Percentiles rank a stretch among this genome's conserved stretches.
Conservation (phyloP, 805 yeast genomes). For the Saccharomycopsis vini region DNA sequence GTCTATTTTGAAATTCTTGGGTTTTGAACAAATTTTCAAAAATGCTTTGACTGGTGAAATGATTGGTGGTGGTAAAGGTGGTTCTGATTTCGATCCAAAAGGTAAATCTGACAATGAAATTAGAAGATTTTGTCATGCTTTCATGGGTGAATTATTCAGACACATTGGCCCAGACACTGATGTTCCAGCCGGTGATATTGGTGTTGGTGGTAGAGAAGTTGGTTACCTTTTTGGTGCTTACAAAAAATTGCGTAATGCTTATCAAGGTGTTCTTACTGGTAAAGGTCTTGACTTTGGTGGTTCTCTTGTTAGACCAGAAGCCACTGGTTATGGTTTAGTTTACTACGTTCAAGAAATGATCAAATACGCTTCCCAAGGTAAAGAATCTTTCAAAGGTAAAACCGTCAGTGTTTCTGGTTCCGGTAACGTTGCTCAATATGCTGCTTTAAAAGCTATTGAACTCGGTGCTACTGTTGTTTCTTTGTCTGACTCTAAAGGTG, state of each 20-base stretch:
- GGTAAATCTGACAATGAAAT: slow-evolving; percentile 88
- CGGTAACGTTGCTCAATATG: slow-evolving; percentile 98
- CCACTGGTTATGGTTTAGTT: slow-evolving; percentile 96
- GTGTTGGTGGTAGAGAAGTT: slow-evolving; percentile 94
- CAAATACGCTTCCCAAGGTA: slow-evolving; percentile 82
- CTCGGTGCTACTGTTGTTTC: slow-evolving; percentile 94
- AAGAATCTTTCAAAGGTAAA: slow-evolving; percentile 86
- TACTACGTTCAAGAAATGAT: slow-evolving; percentile 98
- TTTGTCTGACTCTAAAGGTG: slow-evolving; percentile 90
- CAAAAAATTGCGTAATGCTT: slow-evolving; percentile 82
- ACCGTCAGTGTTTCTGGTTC: slow-evolving; percentile 95
- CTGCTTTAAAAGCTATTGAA: slow-evolving; percentile 95
- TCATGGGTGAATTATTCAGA: slow-evolving; percentile 92
- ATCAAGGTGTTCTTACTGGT: slow-evolving; percentile 97
- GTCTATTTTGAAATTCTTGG: slow-evolving; percentile 90
- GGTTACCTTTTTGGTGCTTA: slow-evolving; percentile 96
- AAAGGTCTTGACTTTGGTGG: slow-evolving; percentile 99
- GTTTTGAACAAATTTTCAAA: slow-evolving; percentile 97
- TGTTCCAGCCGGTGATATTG: slow-evolving; percentile 99
- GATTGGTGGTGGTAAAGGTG: slow-evolving; percentile 99
- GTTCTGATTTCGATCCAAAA: slow-evolving; percentile 96
- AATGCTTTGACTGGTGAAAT: slow-evolving; percentile 93
- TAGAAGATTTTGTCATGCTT: slow-evolving; percentile 92
- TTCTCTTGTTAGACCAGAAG: slow-evolving; percentile 97
- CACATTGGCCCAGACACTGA: slow-evolving; percentile 97